Percentiles rank a stretch among this genome's conserved stretches.
phyloP scores from a whole-genome alignment of 2,329 filamentous ascomycete genomes.

The Sordariomycetes sp. region DNA sequence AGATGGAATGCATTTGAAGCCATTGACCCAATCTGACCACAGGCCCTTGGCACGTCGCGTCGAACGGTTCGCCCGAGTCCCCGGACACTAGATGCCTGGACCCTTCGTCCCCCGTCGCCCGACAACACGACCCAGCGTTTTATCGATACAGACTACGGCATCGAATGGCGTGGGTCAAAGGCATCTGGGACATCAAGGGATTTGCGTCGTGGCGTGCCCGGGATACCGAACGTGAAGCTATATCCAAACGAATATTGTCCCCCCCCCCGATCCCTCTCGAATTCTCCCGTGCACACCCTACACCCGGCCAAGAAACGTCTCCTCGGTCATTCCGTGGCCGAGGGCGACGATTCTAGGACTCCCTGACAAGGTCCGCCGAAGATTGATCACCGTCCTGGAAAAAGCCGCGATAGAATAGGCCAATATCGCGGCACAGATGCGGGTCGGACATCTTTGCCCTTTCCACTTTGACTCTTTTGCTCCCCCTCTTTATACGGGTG shows the following conservation, averaged over 20 bases:
- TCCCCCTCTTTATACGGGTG: background rate
- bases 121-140: background rate
- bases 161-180: background rate
- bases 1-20: constrained; percentile 6
- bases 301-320: constrained; percentile 40
- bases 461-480: background rate
- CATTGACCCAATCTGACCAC: background rate
- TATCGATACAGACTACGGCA: too few species aligned
- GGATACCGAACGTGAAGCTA: background rate
- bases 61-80: background rate
- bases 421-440: constrained; percentile 52
- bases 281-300: constrained; percentile 5
- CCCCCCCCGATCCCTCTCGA: too few species aligned
- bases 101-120: background rate
- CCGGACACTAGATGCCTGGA: background rate
- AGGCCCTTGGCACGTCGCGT: background rate
- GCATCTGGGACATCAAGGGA: background rate
- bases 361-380: constrained; percentile 47
- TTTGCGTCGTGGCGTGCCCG: background rate
- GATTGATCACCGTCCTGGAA: constrained; percentile 41
- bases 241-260: background rate
- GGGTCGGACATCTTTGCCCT: constrained; percentile 36
- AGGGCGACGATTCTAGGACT: constrained; percentile 35
- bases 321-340: constrained; percentile 32
- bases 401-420: constrained; percentile 46